These are phyloP conservation scores for Selaginella moellendorffii DNA, from an alignment of 75 land plant genomes.

Conservation along the genomic window DNA sequence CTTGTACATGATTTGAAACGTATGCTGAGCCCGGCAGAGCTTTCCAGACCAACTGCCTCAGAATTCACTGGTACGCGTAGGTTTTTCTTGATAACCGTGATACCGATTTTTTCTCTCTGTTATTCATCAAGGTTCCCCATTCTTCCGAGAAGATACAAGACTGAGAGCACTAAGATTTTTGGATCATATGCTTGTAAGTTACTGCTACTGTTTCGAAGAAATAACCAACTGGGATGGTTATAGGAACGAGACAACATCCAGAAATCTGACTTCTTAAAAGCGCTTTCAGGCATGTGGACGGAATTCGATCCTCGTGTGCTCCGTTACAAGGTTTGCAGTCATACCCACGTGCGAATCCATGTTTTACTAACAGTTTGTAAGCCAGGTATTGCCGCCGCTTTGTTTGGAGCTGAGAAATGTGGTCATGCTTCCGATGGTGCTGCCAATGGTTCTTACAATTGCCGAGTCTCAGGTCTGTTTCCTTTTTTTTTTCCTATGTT, in stretches of 20 bases:
- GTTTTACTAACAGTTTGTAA: neutral
- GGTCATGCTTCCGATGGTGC: conserved; percentile 97
- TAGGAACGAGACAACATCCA: conserved; percentile 99
- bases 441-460: conserved; percentile 94
- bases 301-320: conserved; percentile 87
- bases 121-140: conserved; percentile 62
- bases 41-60: conserved; percentile 64
- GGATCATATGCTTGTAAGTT: conserved; percentile 92
- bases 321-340: conserved; percentile 61
- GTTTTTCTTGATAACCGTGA: too few relatives aligned
- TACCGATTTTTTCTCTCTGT: neutral
- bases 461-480: conserved; percentile 82
- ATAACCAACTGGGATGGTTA: conserved; percentile 1
- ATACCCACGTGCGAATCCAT: neutral
- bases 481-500: conserved; percentile 1
- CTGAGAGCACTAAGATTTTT: conserved; percentile 95
- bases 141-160: conserved; percentile 88
- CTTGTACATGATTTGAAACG: conserved; percentile 51
- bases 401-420: conserved; percentile 89
- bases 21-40: conserved; percentile 58
- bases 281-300: conserved; percentile 92
- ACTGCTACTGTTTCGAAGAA: neutral
- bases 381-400: conserved; percentile 84
- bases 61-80: conserved; percentile 68
- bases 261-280: conserved; percentile 84